phyloP scores from a whole-genome alignment of 345 rosid species.

The Eucalyptus leucophloia region DNA sequence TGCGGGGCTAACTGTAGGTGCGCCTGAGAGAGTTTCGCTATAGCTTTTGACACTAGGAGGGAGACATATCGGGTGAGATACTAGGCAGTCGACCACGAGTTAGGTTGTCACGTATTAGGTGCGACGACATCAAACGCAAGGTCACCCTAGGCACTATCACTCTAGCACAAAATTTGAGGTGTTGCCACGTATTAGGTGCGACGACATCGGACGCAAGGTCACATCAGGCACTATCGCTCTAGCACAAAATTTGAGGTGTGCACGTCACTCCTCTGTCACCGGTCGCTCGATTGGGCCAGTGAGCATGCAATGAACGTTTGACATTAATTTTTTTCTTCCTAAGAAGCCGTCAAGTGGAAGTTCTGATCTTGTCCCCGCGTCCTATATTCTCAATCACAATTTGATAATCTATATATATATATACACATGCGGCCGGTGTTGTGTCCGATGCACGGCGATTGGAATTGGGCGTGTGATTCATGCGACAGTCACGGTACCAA shows the following conservation, averaged over 20 bases:
- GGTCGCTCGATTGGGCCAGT: too few relatives aligned
- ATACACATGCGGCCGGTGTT: too few relatives aligned
- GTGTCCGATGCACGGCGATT: too few relatives aligned
- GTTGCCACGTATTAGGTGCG: background rate
- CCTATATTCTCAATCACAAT: background rate
- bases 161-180: background rate
- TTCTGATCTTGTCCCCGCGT: background rate
- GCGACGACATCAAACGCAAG: accelerated
- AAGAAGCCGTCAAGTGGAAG: background rate
- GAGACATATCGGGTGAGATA: background rate
- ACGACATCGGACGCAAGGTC: background rate
- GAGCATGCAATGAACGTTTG: background rate
- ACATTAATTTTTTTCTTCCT: background rate
- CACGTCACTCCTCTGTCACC: accelerated
- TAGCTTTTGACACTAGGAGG: background rate
- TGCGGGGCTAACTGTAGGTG: background rate
- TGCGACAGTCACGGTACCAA: background rate
- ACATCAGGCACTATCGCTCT: background rate
- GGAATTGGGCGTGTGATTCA: background rate
- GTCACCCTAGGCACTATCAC: background rate
- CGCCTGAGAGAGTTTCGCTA: background rate
- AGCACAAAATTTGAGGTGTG: background rate
- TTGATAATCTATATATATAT: too few relatives aligned
- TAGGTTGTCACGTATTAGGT: background rate
- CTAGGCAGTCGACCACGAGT: background rate